Conservation (phyloP, 306 rosid genomes). For the Castanopsis chinensis region DNA sequence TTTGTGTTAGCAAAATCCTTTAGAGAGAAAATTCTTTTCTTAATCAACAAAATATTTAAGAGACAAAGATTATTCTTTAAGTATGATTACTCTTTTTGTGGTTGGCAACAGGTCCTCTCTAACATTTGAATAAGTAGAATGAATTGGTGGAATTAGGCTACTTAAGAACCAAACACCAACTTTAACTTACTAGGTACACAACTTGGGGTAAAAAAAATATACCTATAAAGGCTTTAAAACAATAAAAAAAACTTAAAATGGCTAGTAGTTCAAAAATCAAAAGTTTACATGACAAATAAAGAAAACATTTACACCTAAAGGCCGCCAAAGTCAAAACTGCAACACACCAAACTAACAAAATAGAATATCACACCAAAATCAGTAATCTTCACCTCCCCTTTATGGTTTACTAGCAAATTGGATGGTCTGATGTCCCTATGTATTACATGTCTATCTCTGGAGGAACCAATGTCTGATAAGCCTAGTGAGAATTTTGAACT, state of each 20-base stretch:
- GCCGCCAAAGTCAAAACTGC: background rate
- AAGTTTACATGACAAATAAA: background rate
- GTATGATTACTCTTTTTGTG: too few relatives aligned
- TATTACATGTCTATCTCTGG: slow-evolving; percentile 59
- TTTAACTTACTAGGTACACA: background rate
- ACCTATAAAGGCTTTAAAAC: background rate
- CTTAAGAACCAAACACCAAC: slow-evolving; percentile 1
- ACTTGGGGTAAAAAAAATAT: background rate
- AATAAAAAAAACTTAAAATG: background rate
- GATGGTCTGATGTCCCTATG: slow-evolving; percentile 98
- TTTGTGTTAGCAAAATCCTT: too few relatives aligned
- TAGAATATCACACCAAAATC: slow-evolving; percentile 69
- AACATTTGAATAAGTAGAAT: background rate
- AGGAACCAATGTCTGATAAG: background rate
- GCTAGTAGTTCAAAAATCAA: background rate
- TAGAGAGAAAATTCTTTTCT: too few relatives aligned
- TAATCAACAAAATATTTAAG: too few relatives aligned
- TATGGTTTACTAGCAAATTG: slow-evolving; percentile 89
- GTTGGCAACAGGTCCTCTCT: background rate
- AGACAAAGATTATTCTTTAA: too few relatives aligned
- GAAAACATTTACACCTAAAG: slow-evolving; percentile 7
- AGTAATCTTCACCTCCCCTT: slow-evolving; percentile 96
- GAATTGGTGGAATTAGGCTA: background rate
- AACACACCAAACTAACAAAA: slow-evolving; percentile 1
- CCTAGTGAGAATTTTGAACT: background rate